Conservation (phyloP, 2,329 filamentous ascomycete genomes). For the Claviceps sp. region DNA sequence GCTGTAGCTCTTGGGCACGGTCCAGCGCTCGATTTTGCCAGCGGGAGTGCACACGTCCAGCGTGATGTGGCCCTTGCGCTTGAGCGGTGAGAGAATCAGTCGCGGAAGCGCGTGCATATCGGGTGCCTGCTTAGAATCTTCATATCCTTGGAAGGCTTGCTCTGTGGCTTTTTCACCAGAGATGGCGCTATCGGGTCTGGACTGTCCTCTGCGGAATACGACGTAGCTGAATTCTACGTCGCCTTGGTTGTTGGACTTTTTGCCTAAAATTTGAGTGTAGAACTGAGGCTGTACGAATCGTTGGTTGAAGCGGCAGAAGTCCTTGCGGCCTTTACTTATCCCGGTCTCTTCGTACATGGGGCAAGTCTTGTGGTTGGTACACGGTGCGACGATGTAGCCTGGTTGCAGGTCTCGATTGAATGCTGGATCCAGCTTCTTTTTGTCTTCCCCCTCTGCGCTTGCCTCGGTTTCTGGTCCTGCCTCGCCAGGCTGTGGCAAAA, state of each 20-base stretch:
- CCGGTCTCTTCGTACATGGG: slow-evolving; percentile 76
- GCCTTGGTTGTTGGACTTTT: slow-evolving; percentile 65
- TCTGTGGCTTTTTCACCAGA: slow-evolving; percentile 46
- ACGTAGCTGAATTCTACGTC: slow-evolving; percentile 87
- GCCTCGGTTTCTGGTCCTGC: slow-evolving; percentile 17
- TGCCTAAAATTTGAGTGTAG: slow-evolving; percentile 62
- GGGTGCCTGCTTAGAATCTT: slow-evolving; percentile 29
- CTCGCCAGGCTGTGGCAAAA: slow-evolving; percentile 36
- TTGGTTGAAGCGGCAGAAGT: slow-evolving; percentile 85
- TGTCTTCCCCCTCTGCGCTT: too few relatives aligned
- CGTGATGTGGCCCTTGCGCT: slow-evolving; percentile 76
- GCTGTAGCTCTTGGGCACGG: slow-evolving; percentile 68
- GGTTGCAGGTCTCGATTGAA: slow-evolving; percentile 35
- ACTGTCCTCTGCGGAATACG: slow-evolving; percentile 63
- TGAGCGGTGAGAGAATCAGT: slow-evolving; percentile 66
- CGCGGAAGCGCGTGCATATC: slow-evolving; percentile 64
- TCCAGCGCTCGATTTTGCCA: slow-evolving; percentile 85
- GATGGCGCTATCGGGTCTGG: slow-evolving; percentile 6
- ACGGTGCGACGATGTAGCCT: slow-evolving; percentile 58
- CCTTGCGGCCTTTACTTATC: slow-evolving; percentile 60
- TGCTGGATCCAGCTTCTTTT: slow-evolving; percentile 23
- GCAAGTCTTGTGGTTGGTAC: slow-evolving; percentile 78
- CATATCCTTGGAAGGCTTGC: slow-evolving; percentile 61
- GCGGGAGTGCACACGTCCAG: slow-evolving; percentile 82
- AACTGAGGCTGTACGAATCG: slow-evolving; percentile 75